These are phyloP conservation scores for Amyloporia xantha DNA, from an alignment of 768 basidiomycete genomes.

Conservation along the genomic window DNA sequence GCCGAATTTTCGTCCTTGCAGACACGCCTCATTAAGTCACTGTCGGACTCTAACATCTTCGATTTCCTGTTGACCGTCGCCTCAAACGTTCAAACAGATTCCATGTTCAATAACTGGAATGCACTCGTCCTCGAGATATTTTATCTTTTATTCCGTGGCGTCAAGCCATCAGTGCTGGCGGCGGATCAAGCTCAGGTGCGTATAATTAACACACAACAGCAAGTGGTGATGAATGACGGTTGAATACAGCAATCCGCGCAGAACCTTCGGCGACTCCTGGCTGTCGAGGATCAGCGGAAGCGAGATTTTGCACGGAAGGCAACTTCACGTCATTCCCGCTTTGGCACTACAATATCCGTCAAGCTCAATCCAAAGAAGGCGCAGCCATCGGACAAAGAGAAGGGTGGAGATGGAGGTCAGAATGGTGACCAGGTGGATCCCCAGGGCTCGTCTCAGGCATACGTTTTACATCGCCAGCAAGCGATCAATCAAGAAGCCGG, in stretches of 20 bases:
- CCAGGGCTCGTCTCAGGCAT: slow-evolving; percentile 36
- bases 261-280: slow-evolving; percentile 69
- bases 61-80: slow-evolving; percentile 83
- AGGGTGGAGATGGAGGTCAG: slow-evolving; percentile 12
- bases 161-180: slow-evolving; percentile 54
- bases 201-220: not conserved
- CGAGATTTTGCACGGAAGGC: slow-evolving; percentile 45
- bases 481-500: slow-evolving; percentile 67
- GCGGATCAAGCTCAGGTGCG: slow-evolving; percentile 61
- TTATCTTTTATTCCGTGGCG: slow-evolving; percentile 81
- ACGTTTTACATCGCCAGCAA: slow-evolving; percentile 81
- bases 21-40: slow-evolving; percentile 61
- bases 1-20: slow-evolving; percentile 76
- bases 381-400: slow-evolving; percentile 16
- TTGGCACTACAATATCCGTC: slow-evolving; percentile 91
- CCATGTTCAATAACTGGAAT: slow-evolving; percentile 82
- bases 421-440: slow-evolving; percentile 6
- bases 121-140: slow-evolving; percentile 89
- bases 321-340: slow-evolving; percentile 85
- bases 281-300: slow-evolving; percentile 63
- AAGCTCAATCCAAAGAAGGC: slow-evolving; percentile 54
- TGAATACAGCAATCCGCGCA: slow-evolving; percentile 53
- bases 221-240: not conserved
- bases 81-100: slow-evolving; percentile 65
- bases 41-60: slow-evolving; percentile 67